Percentiles rank a stretch among this genome's conserved stretches.
Evolutionary conservation across 2,329 filamentous ascomycete genomes (phyloP).

Genomic region (Nothopassalora personata): DNA sequence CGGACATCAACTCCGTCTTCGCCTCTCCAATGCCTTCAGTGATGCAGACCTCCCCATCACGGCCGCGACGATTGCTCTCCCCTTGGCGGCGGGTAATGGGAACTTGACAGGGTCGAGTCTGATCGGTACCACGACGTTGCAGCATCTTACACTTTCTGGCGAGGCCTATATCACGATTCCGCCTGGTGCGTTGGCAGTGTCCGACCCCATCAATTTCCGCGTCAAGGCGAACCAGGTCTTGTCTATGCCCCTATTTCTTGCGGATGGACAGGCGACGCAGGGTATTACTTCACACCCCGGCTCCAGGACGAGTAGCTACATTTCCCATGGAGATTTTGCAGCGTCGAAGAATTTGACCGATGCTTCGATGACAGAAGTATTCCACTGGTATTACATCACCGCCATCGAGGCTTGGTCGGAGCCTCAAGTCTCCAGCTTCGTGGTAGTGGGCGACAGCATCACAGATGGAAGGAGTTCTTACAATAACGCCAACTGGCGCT

Average conservation of each 20-base stretch:
- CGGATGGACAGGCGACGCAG: conserved; percentile 51
- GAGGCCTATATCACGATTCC: conserved; percentile 48
- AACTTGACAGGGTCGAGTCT: conserved; percentile 50
- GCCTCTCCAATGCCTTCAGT: conserved; percentile 63
- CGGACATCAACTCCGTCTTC: conserved; percentile 51
- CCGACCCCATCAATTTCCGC: conserved; percentile 55
- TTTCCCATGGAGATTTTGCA: conserved; percentile 54
- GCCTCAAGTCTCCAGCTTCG: conserved; percentile 40
- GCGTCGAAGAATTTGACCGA: conserved; percentile 43
- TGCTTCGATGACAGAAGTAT: conserved; percentile 30
- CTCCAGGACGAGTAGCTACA: conserved; percentile 58
- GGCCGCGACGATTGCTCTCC: conserved; percentile 53
- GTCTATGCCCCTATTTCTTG: conserved; percentile 55
- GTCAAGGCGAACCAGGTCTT: conserved; percentile 50
- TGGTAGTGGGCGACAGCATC: conserved; percentile 60
- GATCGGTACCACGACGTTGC: conserved; percentile 50
- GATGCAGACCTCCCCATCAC: conserved; percentile 56
- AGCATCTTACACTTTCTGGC: conserved; percentile 55
- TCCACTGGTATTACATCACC: conserved; percentile 56
- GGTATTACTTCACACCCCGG: conserved; percentile 61
- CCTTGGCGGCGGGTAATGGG: conserved; percentile 37
- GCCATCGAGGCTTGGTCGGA: conserved; percentile 53
- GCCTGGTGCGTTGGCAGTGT: conserved; percentile 53
- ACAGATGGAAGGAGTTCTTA: conserved; percentile 59
- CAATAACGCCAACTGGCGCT: conserved; percentile 56